Base-by-base conservation (phyloP, 257 asterid genomes). In the Cruciata laevipes region DNA sequence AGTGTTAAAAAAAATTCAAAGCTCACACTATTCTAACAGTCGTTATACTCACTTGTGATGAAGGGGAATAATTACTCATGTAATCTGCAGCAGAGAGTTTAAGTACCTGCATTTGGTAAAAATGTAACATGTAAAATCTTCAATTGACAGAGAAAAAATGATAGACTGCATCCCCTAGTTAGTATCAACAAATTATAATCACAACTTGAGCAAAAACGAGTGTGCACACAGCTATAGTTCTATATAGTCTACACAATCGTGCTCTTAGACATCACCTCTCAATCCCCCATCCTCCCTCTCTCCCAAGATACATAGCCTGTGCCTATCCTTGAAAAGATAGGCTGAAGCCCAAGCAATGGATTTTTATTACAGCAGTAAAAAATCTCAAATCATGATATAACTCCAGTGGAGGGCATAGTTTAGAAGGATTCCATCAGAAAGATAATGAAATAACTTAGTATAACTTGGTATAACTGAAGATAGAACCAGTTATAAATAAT, bases 1-100 rank as follows among this genome's bases (percentile, higher is more conserved):
- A 38, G 12, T 6, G 31, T 40, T 17, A 40, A 62, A 66, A 35
- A 42, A 23, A 7, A 13, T 16, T 42, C 3, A 13, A 44, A 47
- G 55, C 21, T 47, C 16, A 7, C n/a, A 47, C 55, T 6, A 38
- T 21, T 14, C 42, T 21, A 10, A 66, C 16, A 18, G 24, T 20
- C 61, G n/a, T 69, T 13, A 68, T 53, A 83, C 97, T 90, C 79
- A 94, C 97, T 77, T 77, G 83, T 72, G 81, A 82, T 76, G 96
- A 83, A 79, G 76, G 77, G 73, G 90, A 95, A 58, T 84, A 85
- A 37, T 40, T 77, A 42, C 84, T 84, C 3, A 94, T 79, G 81
- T 75, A 90, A 79, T 87, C 88, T 65, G 90, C 78, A 14, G 93
- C 95, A 24, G 96, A 77, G 80, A 84, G 85, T 78, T 87, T 87